Evolutionary conservation across 202 grass and related monocot species (phyloP).

Genomic region (Panicum hallii): DNA sequence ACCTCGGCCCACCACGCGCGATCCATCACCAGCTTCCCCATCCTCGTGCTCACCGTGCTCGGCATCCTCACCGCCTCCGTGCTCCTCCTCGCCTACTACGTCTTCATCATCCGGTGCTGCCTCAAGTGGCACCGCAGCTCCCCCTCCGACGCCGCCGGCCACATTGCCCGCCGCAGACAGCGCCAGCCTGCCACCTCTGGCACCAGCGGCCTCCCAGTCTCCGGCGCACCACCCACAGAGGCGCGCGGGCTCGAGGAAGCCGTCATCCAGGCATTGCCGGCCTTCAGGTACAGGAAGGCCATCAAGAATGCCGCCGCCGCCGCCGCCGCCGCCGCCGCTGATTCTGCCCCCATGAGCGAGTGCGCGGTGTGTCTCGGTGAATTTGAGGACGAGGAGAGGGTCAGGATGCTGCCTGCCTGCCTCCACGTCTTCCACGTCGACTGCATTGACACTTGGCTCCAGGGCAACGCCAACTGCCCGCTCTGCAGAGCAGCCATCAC

Average conservation of each 20-base stretch:
- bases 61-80: slow-evolving; percentile 70
- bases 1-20: slow-evolving; percentile 9
- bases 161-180: neutral
- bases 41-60: slow-evolving; percentile 70
- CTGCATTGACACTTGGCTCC: slow-evolving; percentile 87
- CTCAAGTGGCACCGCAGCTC: slow-evolving; percentile 51
- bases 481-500: slow-evolving; percentile 73
- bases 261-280: slow-evolving; percentile 58
- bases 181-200: neutral
- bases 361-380: slow-evolving; percentile 84
- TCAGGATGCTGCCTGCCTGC: slow-evolving; percentile 77
- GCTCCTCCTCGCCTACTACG: slow-evolving; percentile 88
- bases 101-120: slow-evolving; percentile 89
- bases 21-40: slow-evolving; percentile 57
- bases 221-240: neutral
- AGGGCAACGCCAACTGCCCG: slow-evolving; percentile 71
- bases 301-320: neutral
- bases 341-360: slow-evolving; percentile 22
- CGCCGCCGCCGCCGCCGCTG: neutral
- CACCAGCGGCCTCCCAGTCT: neutral
- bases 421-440: slow-evolving; percentile 83
- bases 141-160: neutral
- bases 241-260: slow-evolving; percentile 53
- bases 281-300: slow-evolving; percentile 58
- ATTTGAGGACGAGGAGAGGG: slow-evolving; percentile 76